Evolutionary conservation across 2,329 filamentous ascomycete genomes (phyloP), one percentile per base, ranked within the genome.

Genomic region (Calcarisporium arbuscula): DNA sequence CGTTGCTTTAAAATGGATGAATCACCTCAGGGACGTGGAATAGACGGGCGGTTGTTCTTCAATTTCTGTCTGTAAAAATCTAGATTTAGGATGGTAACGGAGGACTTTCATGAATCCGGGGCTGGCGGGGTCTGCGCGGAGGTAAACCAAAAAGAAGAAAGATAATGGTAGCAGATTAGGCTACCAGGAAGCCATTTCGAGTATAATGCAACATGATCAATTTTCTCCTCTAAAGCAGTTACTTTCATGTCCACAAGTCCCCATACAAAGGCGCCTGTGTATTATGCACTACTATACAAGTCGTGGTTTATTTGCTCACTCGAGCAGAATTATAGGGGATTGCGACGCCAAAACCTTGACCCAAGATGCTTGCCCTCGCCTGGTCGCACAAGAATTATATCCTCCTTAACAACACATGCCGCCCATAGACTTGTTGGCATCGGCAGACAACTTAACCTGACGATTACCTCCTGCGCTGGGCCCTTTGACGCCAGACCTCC

Each of bases 401-500:
- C 29, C n/a, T 12, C 26, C 12, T 64, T 50, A 76, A 46, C 72
- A 77, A 45, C 72, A 75, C 4, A 67, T 64, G 8, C 63, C 62
- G 10, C 50, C 58, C 11, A 54, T 46, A 8, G 56, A 55, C 46
- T 64, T 67, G 34, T 43, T 56, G 6, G 59, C 57, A 9, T 64
- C 53, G 8, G 46, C 47, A 3, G 58, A 51, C 30, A 80, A 45
- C 43, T 64, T 70, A 12, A 78, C 62, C 40, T 68, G 61, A 43
- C 60, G 53, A 38, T 52, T 58, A 32, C 65, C 57, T 47, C 69
- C 57, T 48, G 78, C 56, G 44, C 73, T 60, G 45, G 80, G 60
- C 35, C 82, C 80, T 62, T 95, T 96, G 41, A 98, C 89, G 18
- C 92, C 92, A 41, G 84, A 90, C 54, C 89, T 76, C 53, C 90